Conservation (phyloP, 176 grass and related monocot genomes). For the Oropetium thomaeum region DNA sequence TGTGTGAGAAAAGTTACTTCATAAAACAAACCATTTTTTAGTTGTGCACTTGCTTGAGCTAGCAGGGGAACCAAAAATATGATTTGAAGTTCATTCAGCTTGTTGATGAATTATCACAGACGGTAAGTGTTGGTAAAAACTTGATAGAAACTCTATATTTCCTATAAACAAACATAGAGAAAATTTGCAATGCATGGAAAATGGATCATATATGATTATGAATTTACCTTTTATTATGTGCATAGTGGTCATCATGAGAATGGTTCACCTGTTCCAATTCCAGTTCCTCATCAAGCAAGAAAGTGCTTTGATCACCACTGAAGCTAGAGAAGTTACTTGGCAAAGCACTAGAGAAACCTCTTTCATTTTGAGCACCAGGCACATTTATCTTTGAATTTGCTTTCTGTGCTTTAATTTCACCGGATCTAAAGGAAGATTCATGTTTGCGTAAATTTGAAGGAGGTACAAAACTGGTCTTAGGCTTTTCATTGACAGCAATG, state of each 20-base stretch:
- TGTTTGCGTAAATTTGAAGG: slow-evolving; percentile 34
- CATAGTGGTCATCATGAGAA: slow-evolving; percentile 36
- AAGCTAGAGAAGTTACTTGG: slow-evolving; percentile 36
- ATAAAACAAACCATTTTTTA: not conserved
- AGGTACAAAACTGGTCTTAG: slow-evolving; percentile 19
- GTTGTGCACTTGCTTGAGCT: not conserved
- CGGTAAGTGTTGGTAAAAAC: not conserved
- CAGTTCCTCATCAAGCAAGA: slow-evolving; percentile 83
- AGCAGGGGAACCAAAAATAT: not conserved
- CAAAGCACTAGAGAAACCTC: slow-evolving; percentile 36
- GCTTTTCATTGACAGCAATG: slow-evolving; percentile 29
- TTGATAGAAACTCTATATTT: not conserved
- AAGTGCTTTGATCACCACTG: slow-evolving; percentile 66
- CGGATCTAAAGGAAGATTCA: slow-evolving; percentile 17
- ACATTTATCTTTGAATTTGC: slow-evolving; percentile 31
- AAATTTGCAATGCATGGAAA: not conserved
- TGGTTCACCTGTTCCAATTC: slow-evolving; percentile 54
- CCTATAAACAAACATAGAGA: not conserved
- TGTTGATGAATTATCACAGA: not conserved
- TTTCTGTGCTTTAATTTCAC: slow-evolving; percentile 40
- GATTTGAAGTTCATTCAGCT: not conserved
- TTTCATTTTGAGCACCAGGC: slow-evolving; percentile 32
- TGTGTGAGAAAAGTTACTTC: not conserved
- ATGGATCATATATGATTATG: not conserved
- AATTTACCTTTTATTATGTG: slow-evolving; percentile 68